Evolutionary conservation across 2,329 filamentous ascomycete species (phyloP), one percentile per base, ranked within the genome.

Genomic region (Talaromyces amestolkiae): DNA sequence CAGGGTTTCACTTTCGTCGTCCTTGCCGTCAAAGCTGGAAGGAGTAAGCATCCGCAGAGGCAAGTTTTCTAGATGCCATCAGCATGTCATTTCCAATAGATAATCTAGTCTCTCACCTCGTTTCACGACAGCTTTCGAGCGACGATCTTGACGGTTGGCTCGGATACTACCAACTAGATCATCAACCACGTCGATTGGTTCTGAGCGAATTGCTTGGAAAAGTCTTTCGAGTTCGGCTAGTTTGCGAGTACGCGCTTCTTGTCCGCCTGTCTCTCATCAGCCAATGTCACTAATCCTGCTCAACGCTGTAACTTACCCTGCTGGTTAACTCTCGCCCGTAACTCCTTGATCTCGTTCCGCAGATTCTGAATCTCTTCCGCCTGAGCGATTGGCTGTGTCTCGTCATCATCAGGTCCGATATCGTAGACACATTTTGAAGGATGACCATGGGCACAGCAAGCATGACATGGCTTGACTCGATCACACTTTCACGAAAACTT

Each of bases 371-470:
- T 78, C 67, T 78, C 76, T 27, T 78, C 76, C 10, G 74, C 72
- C 49, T 78, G 76, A 35, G 72, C 74, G 56, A 78, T 73, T 7
- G 76, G 76, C 37, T 70, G 70, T 39, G 72, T 69, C 33, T 75
- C 74, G 35, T 78, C 76, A 8, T 75, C 76, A 3, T 73, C 70
- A 9, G 71, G 63, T 7, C 65, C 68, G n/a, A 59, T 39, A 41
- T 78, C 76, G 66, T 77, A 78, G 11, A 75, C 71, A 63, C 76
- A 78, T 68, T 75, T 74, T 17, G 76, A 77, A 0, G 76, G 76
- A 60, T 78, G 76, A 3, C 76, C 76, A 68, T 78, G 76, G 8
- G 76, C 75, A 65, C 76, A 78, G 66, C 76, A 78, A 61, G 76
- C 76, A 66, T 78, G 75, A 65, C 76, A 78, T 63, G 76, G 76